These are phyloP conservation scores for Amylostereum areolatum DNA, from an alignment of 1,284 basidiomycete genomes.

Conservation along the genomic window DNA sequence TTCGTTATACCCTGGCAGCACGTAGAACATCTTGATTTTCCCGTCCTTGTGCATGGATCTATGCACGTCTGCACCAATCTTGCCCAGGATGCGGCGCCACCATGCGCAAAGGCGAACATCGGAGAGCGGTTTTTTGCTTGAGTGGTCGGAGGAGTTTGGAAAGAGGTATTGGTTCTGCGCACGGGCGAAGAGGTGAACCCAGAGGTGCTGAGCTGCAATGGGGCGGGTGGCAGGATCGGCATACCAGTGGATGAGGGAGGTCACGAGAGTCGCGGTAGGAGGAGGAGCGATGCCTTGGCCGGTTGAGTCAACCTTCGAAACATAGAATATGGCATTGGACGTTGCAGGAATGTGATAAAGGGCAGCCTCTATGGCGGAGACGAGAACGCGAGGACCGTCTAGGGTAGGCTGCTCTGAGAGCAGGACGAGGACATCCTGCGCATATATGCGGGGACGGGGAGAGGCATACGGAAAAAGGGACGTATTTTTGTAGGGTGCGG, in stretches of 20 bases:
- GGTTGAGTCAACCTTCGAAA: constrained; percentile 93
- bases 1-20: constrained; percentile 70
- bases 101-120: constrained; percentile 85
- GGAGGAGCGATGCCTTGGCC: constrained; percentile 63
- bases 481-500: constrained; percentile 63
- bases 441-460: constrained; percentile 54
- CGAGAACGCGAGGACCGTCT: constrained; percentile 50
- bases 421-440: constrained; percentile 74
- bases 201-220: constrained; percentile 46
- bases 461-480: constrained; percentile 72
- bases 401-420: constrained; percentile 52
- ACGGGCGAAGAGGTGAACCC: constrained; percentile 89
- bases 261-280: constrained; percentile 66
- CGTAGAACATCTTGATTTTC: constrained; percentile 43
- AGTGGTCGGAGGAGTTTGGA: constrained; percentile 78
- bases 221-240: constrained; percentile 62
- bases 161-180: constrained; percentile 93
- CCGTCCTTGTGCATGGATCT: constrained; percentile 15
- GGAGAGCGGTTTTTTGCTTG: constrained; percentile 69
- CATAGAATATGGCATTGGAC: constrained; percentile 74
- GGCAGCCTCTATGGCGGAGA: constrained; percentile 78
- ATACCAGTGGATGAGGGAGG: constrained; percentile 65
- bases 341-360: constrained; percentile 75
- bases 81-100: constrained; percentile 80
- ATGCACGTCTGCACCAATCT: constrained; percentile 41